phyloP scores from a whole-genome alignment of 2,329 filamentous ascomycete genomes.

The Dactylonectria macrodidyma region DNA sequence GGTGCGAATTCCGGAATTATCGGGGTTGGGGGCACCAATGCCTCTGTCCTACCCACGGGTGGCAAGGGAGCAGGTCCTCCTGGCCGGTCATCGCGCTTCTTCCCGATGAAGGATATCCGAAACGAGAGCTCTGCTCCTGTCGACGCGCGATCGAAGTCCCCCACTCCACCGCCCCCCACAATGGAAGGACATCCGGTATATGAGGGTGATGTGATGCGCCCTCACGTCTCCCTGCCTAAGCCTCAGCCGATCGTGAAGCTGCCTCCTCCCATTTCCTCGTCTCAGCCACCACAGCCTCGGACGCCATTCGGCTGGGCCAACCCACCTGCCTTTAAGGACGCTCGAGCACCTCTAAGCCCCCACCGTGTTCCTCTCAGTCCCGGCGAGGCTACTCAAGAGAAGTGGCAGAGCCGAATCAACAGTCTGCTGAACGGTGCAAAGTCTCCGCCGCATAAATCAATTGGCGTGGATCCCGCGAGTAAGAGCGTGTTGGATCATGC shows the following conservation, averaged over 20 bases:
- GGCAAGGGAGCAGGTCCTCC: conserved; percentile 57
- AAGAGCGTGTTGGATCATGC: conserved; percentile 75
- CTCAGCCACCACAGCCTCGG: conserved; percentile 45
- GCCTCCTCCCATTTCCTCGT: conserved; percentile 67
- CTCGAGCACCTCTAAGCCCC: conserved; percentile 41
- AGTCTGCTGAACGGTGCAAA: conserved; percentile 80
- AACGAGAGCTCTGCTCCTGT: conserved; percentile 54
- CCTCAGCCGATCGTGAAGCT: conserved; percentile 85
- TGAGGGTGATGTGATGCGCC: conserved; percentile 74
- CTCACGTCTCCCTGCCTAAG: conserved; percentile 79
- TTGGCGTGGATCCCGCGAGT: conserved; percentile 77
- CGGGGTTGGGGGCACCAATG: conserved; percentile 40
- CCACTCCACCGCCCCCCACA: conserved; percentile 81
- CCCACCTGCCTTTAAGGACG: conserved; percentile 52
- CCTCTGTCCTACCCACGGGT: conserved; percentile 47
- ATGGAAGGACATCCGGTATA: conserved; percentile 81
- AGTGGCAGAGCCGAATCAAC: conserved; percentile 90
- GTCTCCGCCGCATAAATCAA: conserved; percentile 69
- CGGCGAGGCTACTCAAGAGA: conserved; percentile 57
- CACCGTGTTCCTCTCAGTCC: conserved; percentile 42
- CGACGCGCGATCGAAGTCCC: conserved; percentile 66
- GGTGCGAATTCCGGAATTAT: conserved; percentile 48
- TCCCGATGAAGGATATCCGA: conserved; percentile 68
- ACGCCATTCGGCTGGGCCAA: conserved; percentile 55
- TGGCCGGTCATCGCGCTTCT: conserved; percentile 72